Conservation (phyloP, 148 eudicot genomes). For the Rhododendron vialii region DNA sequence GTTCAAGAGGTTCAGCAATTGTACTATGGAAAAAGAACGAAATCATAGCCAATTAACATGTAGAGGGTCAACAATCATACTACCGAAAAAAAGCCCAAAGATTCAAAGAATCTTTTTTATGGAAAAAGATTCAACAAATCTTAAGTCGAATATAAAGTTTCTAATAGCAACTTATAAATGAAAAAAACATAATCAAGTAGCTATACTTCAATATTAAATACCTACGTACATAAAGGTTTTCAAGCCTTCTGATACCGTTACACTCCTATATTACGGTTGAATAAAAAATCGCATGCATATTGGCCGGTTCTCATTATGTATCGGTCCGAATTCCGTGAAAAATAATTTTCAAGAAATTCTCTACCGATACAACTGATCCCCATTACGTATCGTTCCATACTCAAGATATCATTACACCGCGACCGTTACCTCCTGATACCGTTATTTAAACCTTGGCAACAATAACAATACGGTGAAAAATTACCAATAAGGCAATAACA, state of each 20-base stretch:
- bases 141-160: neutral
- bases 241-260: neutral
- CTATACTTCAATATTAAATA: too few relatives aligned
- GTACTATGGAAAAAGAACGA: neutral
- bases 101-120: too few relatives aligned
- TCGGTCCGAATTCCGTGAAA: neutral
- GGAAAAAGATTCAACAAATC: neutral
- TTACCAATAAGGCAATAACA: neutral
- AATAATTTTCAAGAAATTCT: neutral
- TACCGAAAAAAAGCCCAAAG: neutral
- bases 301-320: neutral
- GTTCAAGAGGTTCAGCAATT: neutral
- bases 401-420: neutral
- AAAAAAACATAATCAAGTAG: neutral
- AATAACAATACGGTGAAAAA: neutral
- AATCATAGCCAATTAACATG: neutral
- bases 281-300: neutral
- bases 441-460: neutral
- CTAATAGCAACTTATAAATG: neutral
- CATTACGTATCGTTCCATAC: neutral
- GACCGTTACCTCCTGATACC: neutral
- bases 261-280: neutral
- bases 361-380: neutral
- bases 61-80: neutral
- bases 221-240: neutral